These are phyloP conservation scores for Ophiocordyceps sinensis DNA, from an alignment of 2,329 filamentous ascomycete genomes.

Conservation along the genomic window DNA sequence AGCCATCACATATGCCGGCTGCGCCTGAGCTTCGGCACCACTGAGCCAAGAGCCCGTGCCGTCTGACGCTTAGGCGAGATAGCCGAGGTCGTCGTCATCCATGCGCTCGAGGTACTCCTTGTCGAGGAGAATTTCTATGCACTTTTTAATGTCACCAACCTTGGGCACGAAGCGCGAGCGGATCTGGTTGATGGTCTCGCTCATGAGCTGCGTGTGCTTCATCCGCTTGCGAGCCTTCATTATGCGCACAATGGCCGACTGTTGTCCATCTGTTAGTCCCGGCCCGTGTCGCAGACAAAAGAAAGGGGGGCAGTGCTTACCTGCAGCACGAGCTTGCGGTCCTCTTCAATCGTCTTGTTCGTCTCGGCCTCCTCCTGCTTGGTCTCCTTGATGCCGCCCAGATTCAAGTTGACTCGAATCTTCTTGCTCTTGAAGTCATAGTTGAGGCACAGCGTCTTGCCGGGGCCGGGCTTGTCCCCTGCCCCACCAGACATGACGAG, in stretches of 20 bases:
- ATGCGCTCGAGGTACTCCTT: conserved; percentile 97
- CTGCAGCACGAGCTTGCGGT: conserved; percentile 91
- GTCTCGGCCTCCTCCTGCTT: conserved; percentile 95
- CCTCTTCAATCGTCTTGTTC: conserved; percentile 98
- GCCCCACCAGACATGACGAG: conserved; percentile 56
- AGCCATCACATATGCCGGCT: neutral
- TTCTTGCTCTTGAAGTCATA: conserved; percentile 98
- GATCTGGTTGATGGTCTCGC: conserved; percentile 93
- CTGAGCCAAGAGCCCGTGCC: neutral
- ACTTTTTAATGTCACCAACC: conserved; percentile 95
- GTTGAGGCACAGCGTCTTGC: conserved; percentile 73
- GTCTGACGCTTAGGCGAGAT: conserved; percentile 56
- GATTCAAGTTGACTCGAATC: conserved; percentile 90
- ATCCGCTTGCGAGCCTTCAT: conserved; percentile 99
- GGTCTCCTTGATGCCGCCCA: conserved; percentile 85
- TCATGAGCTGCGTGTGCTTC: conserved; percentile 90
- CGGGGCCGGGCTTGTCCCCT: conserved; percentile 56
- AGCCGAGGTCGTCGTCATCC: conserved; percentile 87
- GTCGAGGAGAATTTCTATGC: conserved; percentile 94
- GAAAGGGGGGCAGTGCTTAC: conserved; percentile 36
- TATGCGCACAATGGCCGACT: conserved; percentile 98
- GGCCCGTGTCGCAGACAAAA: neutral
- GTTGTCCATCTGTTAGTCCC: neutral
- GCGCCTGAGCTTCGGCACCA: too few relatives aligned
- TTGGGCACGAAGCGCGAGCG: conserved; percentile 85